Base-by-base conservation (phyloP, 768 basidiomycete species). In the Leccinellum luteum region DNA sequence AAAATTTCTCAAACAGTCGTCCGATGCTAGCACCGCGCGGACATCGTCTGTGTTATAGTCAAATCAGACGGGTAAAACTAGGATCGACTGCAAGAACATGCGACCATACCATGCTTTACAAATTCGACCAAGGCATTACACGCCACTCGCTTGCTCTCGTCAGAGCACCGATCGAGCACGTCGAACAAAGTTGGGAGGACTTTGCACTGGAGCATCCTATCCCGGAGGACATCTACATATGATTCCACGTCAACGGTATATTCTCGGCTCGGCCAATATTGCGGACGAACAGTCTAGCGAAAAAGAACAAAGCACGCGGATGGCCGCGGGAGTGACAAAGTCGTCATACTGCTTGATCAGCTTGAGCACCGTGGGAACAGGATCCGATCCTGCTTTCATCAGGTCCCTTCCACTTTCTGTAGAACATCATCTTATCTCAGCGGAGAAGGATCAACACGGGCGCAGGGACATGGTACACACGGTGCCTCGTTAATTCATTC, bases 261-360 rank as follows among this genome's bases (percentile, higher is more conserved):
- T 25, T 12, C 31, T 49, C n/a, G 15, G 9, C 30, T 30, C 7
- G 9, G 30, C 23, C 3, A 7, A 7, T 6, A 23, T 34, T 30
- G 1, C 32, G 43, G 15, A 55, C 51, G 17, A 28, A 71, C 70
- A 45, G 21, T 72, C 65, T 27, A 41, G 53, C 14, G 64, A 65
- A 21, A 71, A 57, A 21, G 62, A 58, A 19, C 71, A 67, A 25
- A 71, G 57, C 1, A 65, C 62, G 13, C 59, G 67, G 2, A 55
- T 61, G n/a, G 71, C 71, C 9, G 65, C 65, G 2, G 69, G 69
- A 28, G 70, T 60, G 8, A 71, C 70, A 32, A 67, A 69, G 49
- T 73, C 67, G 38, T 73, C 69, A 23, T 38, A 60, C 14, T 57
- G 54, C 28, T 54, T 56, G 34, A 63, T 45, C 12, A 71, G 45